phyloP scores from a whole-genome alignment of 495 filamentous ascomycete genomes.

The Daldinia concentrica region DNA sequence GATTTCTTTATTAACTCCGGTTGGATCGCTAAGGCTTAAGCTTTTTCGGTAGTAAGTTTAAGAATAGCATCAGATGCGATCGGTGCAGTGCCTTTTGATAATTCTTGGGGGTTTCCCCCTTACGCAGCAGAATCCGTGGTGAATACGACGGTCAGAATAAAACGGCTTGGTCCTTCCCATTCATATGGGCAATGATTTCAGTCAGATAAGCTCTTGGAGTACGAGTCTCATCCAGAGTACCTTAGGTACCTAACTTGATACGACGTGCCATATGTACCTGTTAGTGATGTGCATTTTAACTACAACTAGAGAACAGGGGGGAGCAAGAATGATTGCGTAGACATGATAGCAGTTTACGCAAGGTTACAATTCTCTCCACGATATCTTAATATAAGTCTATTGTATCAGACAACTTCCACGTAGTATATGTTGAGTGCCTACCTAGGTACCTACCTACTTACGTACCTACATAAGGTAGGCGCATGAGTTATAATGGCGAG shows the following conservation, averaged over 20 bases:
- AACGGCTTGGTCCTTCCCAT: too few relatives aligned
- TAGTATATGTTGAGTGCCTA: background rate
- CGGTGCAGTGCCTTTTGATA: background rate
- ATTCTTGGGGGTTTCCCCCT: background rate
- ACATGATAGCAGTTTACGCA: background rate
- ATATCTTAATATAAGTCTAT: background rate
- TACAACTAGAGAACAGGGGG: too few relatives aligned
- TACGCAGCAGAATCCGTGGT: background rate
- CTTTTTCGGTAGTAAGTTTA: background rate
- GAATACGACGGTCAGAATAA: too few relatives aligned
- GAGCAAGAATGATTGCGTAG: too few relatives aligned
- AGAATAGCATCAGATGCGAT: background rate
- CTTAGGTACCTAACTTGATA: too few relatives aligned
- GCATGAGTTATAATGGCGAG: too few relatives aligned
- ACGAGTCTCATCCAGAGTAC: background rate
- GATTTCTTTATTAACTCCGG: slow-evolving; percentile 94
- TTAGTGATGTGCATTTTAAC: too few relatives aligned
- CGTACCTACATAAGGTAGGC: too few relatives aligned
- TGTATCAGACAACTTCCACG: background rate
- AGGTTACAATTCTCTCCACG: background rate
- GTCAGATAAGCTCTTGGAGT: background rate
- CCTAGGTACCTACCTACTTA: too few relatives aligned
- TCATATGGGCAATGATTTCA: background rate
- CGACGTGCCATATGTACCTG: too few relatives aligned
- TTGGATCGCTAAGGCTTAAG: slow-evolving; percentile 81